Percentiles rank a stretch among this genome's conserved stretches.
These are phyloP conservation scores for Termitomyces eurrhizus DNA, from an alignment of 768 basidiomycete species.

Conservation along the genomic window DNA sequence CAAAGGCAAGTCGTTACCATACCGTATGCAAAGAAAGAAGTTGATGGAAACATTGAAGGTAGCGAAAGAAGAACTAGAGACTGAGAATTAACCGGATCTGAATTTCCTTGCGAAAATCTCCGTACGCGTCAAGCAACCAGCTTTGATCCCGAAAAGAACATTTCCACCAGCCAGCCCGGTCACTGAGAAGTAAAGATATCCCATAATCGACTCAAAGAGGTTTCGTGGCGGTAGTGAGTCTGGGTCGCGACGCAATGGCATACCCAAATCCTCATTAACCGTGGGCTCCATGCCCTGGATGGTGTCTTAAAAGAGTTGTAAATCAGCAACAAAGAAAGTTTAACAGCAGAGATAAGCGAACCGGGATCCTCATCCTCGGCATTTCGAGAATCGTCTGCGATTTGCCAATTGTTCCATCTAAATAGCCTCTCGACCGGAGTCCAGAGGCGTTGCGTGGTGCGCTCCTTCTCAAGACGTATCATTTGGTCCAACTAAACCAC, in stretches of 20 bases:
- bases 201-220: constrained; percentile 47
- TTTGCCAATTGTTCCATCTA: constrained; percentile 41
- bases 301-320: constrained; percentile 24
- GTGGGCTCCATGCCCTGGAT: constrained; percentile 54
- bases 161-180: constrained; percentile 52
- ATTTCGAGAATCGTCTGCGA: constrained; percentile 37
- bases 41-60: constrained; percentile 52
- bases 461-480: constrained; percentile 47
- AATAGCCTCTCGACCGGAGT: constrained; percentile 44
- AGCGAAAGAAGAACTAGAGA: constrained; percentile 50
- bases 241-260: constrained; percentile 59
- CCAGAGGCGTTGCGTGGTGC: constrained; percentile 47
- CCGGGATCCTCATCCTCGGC: constrained; percentile 76
- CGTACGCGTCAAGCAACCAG: constrained; percentile 57
- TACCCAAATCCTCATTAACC: constrained; percentile 46
- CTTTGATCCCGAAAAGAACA: constrained; percentile 66
- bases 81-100: neutral
- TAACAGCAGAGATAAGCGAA: constrained; percentile 8
- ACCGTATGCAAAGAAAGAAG: constrained; percentile 59
- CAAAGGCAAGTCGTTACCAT: constrained; percentile 16
- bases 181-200: constrained; percentile 36
- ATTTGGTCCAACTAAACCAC: constrained; percentile 54
- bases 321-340: neutral
- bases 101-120: neutral
- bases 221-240: constrained; percentile 73